Evolutionary conservation across 2,329 filamentous ascomycete species (phyloP), one percentile per base, ranked within the genome.

Genomic region (Beauveria pseudobassiana): DNA sequence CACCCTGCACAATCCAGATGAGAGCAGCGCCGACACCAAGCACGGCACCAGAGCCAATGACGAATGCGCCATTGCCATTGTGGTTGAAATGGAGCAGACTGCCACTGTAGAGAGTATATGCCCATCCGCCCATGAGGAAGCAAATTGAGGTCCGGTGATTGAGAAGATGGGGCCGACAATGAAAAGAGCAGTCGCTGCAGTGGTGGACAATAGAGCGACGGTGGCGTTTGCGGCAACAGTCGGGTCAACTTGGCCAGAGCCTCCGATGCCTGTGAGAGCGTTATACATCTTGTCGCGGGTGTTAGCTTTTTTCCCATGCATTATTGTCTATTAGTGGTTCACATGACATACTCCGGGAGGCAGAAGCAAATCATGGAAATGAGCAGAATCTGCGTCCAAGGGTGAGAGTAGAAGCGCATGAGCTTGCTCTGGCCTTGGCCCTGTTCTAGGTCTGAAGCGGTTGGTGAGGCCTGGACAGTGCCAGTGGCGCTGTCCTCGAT

Each of bases 291-390:
- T 1, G 34, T 52, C 22, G 10, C 16, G 16, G 18, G 38, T 38
- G 34, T 4, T 34, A n/a, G 24, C n/a, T 3, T 30, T 53, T 34
- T 18, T 52, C 3, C 4, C 34, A 5, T 42, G 1, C 12, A 16
- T 22, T 49, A 2, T 24, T 24, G n/a, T 12, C 48, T 28, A 18
- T 46, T 10, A 10, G 43, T n/a, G 43, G 16, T 4, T 34, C 18
- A 26, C 6, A 26, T 10, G 3, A 73, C 77, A 56, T 69, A 77
- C 75, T 16, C 76, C 76, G 6, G 77, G 40, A 77, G 74, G 59
- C 78, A 80, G 65, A 80, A 80, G 65, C 76, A 80, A 58, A 81
- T 80, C 55, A 80, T 71, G 67, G 76, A 77, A 62, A 80, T 80
- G 55, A 80, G 70, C 2, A 77, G 28, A 53, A 80, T 78, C 66